These are phyloP conservation scores for Pichia exigua DNA, from an alignment of 805 yeast genomes.

Conservation along the genomic window DNA sequence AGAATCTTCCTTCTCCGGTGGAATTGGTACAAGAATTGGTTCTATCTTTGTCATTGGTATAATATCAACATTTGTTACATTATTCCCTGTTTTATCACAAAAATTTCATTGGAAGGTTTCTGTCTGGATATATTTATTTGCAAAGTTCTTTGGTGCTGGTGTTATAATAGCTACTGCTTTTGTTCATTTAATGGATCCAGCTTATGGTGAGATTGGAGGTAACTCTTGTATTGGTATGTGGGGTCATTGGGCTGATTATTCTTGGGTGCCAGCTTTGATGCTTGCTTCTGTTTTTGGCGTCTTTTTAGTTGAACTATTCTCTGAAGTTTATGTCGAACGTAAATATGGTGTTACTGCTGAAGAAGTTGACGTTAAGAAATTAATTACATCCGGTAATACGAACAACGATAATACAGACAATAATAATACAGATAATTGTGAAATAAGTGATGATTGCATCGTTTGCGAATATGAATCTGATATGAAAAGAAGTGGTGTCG, in stretches of 20 bases:
- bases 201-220: slow-evolving; percentile 47
- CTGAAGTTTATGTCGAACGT: slow-evolving; percentile 34
- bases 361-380: slow-evolving; percentile 12
- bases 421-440: slow-evolving; percentile 1
- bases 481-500: not conserved
- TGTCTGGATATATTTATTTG: slow-evolving; percentile 52
- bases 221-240: slow-evolving; percentile 49
- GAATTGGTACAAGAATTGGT: slow-evolving; percentile 39
- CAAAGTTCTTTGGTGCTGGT: slow-evolving; percentile 71
- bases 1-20: slow-evolving; percentile 16
- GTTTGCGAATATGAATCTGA: not conserved
- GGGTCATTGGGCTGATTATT: slow-evolving; percentile 41
- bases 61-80: slow-evolving; percentile 47
- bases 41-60: slow-evolving; percentile 50
- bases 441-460: not conserved
- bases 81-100: slow-evolving; percentile 50
- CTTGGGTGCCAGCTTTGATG: slow-evolving; percentile 43
- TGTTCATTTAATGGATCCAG: slow-evolving; percentile 62
- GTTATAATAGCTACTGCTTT: slow-evolving; percentile 76
- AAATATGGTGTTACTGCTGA: slow-evolving; percentile 14
- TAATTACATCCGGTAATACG: slow-evolving; percentile 24
- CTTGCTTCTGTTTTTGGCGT: slow-evolving; percentile 37
- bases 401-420: slow-evolving; percentile 15
- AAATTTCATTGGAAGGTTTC: slow-evolving; percentile 43
- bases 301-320: slow-evolving; percentile 38